Base-by-base conservation (phyloP, 257 asterid species). In the Schizonepeta tenuifolia region DNA sequence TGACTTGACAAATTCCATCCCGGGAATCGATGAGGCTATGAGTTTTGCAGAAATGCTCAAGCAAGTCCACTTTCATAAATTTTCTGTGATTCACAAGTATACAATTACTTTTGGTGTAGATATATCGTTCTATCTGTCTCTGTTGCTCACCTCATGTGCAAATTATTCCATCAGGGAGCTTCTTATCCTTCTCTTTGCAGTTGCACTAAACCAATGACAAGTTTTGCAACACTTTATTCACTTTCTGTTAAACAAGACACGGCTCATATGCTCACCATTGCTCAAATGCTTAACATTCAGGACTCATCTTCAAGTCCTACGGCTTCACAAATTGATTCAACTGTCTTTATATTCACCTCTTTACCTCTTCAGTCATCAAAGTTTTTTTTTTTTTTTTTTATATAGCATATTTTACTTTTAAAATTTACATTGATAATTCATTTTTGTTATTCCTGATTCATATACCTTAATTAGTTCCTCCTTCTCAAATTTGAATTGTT, bases 21-120 rank as follows among this genome's bases (percentile, higher is more conserved):
- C 99, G 1, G 99, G 99, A 57, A 95, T 95, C 49, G 98, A 95
- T 55, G 99, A 95, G 84, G 98, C 99, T 64, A 95, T 95, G 99
- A 95, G 99, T 82, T 95, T 95, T 74, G 99, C 96, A 0, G 99
- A 95, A 81, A 95, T 95, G 99, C 89, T 95, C 60, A 95, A 95
- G 99, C 92, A 77, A 78, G 90, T 79, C 35, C 41, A 18, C 59
- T 65, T 33, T 51, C 71, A 51, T 69, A 64, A 56, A 14, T 53
- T 26, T 26, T 55, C 17, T 20, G 70, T 20, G 21, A 24, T 21
- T 18, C 14, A 71, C 7, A 72, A 57, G 31, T 35, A 2, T 44
- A 13, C 22, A 20, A 14, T 44, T 61, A 35, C 13, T n/a, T 31
- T 49, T 60, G 65, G 46, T 64, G 50, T 70, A 38, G 17, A 15